Evolutionary conservation across 129 eudicot species (phyloP).

Genomic region (Chrysanthemum makinoi): DNA sequence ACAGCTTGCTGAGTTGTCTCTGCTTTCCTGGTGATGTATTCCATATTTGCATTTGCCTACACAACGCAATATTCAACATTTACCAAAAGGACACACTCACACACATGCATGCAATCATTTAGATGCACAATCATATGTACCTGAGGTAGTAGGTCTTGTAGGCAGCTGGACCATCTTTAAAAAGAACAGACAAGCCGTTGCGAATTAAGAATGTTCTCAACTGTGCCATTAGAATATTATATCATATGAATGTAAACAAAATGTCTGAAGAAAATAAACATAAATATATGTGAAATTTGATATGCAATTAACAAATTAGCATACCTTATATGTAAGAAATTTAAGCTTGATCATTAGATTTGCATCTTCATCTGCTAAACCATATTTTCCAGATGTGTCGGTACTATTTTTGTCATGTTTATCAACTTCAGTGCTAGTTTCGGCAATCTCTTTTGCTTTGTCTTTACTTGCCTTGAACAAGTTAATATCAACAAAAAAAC

Average conservation of each 20-base stretch:
- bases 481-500: slow-evolving; percentile 89
- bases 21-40: slow-evolving; percentile 82
- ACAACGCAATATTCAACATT: slow-evolving; percentile 1
- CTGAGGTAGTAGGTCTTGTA: slow-evolving; percentile 79
- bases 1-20: slow-evolving; percentile 73
- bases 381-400: slow-evolving; percentile 38
- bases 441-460: slow-evolving; percentile 46
- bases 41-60: slow-evolving; percentile 93
- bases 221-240: slow-evolving; percentile 36
- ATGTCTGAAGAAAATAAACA: neutral
- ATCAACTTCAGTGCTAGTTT: slow-evolving; percentile 22
- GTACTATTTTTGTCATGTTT: slow-evolving; percentile 31
- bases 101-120: neutral
- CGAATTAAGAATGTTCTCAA: slow-evolving; percentile 86
- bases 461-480: slow-evolving; percentile 70
- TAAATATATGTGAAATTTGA: neutral
- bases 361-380: slow-evolving; percentile 94
- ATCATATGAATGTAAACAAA: slow-evolving; percentile 9
- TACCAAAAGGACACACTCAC: neutral
- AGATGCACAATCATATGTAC: slow-evolving; percentile 28
- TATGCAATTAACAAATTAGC: neutral
- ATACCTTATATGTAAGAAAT: slow-evolving; percentile 92
- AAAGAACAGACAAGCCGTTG: slow-evolving; percentile 78
- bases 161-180: slow-evolving; percentile 86
- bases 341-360: slow-evolving; percentile 92